phyloP scores from a whole-genome alignment of 2,329 filamentous ascomycete genomes.

The Ophiostoma himal-ulmi region DNA sequence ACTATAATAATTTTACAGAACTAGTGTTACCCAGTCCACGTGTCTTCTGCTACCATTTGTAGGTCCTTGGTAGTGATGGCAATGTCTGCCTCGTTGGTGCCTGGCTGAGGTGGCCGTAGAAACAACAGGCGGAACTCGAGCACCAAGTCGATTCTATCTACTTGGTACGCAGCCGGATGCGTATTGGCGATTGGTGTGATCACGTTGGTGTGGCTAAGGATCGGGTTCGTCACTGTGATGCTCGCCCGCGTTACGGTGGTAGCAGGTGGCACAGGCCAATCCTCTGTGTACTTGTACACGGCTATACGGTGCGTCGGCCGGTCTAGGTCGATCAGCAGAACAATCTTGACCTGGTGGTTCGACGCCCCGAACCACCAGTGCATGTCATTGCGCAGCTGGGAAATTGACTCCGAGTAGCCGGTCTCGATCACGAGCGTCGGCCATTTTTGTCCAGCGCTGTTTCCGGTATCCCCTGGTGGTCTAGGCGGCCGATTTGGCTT shows the following conservation, averaged over 20 bases:
- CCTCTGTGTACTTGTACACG: neutral
- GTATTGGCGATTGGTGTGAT: neutral
- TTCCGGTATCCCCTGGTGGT: neutral
- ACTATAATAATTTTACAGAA: too few species aligned
- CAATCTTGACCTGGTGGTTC: conserved; percentile 2
- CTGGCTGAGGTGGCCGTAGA: neutral
- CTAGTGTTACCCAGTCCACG: neutral
- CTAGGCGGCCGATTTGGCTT: conserved; percentile 3
- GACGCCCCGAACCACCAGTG: conserved; percentile 5
- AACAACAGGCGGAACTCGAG: neutral
- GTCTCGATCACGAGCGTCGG: conserved; percentile 10
- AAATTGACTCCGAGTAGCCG: neutral
- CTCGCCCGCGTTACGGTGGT: neutral
- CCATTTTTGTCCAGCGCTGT: neutral
- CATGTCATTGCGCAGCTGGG: neutral
- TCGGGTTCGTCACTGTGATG: neutral
- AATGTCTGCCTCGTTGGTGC: neutral
- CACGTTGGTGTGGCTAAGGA: neutral
- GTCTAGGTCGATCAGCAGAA: conserved; percentile 8
- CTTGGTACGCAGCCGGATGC: neutral
- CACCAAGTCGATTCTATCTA: neutral
- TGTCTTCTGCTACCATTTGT: neutral
- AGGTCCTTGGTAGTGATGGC: neutral
- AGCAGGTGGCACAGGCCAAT: neutral
- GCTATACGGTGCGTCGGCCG: neutral